Conservation (phyloP, 2,329 filamentous ascomycete species). For the Colletotrichum noveboracense region DNA sequence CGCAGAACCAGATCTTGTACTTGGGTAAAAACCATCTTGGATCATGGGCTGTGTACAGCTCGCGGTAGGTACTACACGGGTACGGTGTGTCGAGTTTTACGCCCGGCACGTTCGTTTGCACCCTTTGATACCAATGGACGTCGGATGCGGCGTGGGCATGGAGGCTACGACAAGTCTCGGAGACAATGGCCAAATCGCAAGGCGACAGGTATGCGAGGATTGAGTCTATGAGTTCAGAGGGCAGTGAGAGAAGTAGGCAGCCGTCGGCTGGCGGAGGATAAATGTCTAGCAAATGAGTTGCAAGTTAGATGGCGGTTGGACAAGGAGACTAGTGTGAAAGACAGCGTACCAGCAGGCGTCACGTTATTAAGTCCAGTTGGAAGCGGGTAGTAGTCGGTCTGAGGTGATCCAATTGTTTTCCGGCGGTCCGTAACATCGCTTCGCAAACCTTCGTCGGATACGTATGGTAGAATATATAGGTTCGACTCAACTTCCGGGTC, state of each 20-base stretch:
- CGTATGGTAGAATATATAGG: constrained; percentile 31
- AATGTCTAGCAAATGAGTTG: background rate
- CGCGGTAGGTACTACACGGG: constrained; percentile 68
- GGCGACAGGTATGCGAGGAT: constrained; percentile 72
- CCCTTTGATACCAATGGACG: constrained; percentile 71
- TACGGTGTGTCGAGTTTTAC: constrained; percentile 56
- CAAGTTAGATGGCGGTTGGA: background rate
- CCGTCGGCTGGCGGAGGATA: background rate
- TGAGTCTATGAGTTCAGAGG: constrained; percentile 76
- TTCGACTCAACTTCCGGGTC: constrained; percentile 41
- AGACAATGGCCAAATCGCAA: constrained; percentile 64
- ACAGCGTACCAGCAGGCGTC: background rate
- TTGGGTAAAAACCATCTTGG: constrained; percentile 85
- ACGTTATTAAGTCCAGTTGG: background rate
- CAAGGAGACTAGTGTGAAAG: background rate
- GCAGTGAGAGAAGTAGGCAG: constrained; percentile 60
- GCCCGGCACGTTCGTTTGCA: constrained; percentile 72
- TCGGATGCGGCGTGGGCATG: constrained; percentile 67
- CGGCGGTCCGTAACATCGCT: constrained; percentile 23
- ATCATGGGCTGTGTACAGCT: constrained; percentile 77
- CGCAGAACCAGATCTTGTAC: constrained; percentile 86
- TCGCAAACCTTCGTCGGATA: constrained; percentile 28
- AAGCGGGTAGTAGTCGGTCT: constrained; percentile 18
- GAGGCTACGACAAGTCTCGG: constrained; percentile 67
- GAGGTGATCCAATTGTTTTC: constrained; percentile 14